Conservation (phyloP, 371 early-diverging fungal species). For the Rhizopus sp. region DNA sequence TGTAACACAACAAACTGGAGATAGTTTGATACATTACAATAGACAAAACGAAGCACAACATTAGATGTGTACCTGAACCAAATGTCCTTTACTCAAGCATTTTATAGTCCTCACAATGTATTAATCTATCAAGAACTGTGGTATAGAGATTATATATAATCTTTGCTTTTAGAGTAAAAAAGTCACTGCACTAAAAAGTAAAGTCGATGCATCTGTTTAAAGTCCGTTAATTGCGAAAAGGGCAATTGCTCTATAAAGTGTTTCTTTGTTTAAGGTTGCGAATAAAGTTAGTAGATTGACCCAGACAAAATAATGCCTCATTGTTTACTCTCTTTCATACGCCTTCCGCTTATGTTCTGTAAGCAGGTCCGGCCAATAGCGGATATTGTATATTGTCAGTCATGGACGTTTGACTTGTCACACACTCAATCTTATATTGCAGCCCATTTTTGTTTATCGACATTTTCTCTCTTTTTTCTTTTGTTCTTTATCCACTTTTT, state of each 20-base stretch:
- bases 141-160: too few relatives aligned
- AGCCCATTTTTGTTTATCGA: slow-evolving; percentile 1
- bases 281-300: not conserved
- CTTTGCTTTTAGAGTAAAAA: too few relatives aligned
- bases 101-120: too few relatives aligned
- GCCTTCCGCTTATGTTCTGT: not conserved
- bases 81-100: too few relatives aligned
- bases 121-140: too few relatives aligned
- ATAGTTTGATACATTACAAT: too few relatives aligned
- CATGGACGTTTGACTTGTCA: slow-evolving; percentile 7
- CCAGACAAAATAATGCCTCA: not conserved
- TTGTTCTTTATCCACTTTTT: not conserved
- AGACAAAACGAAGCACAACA: too few relatives aligned
- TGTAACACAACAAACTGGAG: slow-evolving; percentile 11
- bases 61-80: too few relatives aligned
- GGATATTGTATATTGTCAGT: slow-evolving; percentile 5
- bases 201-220: too few relatives aligned
- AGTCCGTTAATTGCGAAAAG: too few relatives aligned
- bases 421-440: not conserved
- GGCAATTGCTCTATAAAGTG: too few relatives aligned
- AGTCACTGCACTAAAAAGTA: too few relatives aligned
- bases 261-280: not conserved
- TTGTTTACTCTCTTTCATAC: not conserved
- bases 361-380: not conserved
- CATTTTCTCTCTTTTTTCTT: not conserved